phyloP scores from a whole-genome alignment of 768 basidiomycete species.

The Boletus reticulatus region DNA sequence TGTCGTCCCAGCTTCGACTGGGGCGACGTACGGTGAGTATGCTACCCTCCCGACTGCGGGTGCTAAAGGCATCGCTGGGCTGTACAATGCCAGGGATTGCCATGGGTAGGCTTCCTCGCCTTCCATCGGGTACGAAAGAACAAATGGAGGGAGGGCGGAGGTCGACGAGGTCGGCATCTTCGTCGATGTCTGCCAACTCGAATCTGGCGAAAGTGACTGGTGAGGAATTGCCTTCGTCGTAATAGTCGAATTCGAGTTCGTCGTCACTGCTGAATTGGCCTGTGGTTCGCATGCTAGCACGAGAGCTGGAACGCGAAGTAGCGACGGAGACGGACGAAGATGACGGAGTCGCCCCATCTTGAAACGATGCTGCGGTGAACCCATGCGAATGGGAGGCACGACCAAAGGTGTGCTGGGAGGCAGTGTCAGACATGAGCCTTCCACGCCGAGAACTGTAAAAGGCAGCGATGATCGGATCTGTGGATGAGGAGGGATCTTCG shows the following conservation, averaged over 20 bases:
- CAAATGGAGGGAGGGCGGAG: slow-evolving; percentile 27
- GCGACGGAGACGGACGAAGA: slow-evolving; percentile 44
- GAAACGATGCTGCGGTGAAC: slow-evolving; percentile 18
- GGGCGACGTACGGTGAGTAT: slow-evolving; percentile 56
- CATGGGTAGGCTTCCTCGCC: slow-evolving; percentile 62
- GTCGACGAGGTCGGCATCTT: slow-evolving; percentile 27
- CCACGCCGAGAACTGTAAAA: slow-evolving; percentile 18
- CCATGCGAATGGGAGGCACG: slow-evolving; percentile 34
- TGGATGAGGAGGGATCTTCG: slow-evolving; percentile 38
- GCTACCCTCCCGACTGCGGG: slow-evolving; percentile 56
- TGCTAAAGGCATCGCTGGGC: slow-evolving; percentile 19
- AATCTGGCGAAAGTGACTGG: slow-evolving; percentile 41
- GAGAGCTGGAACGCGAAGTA: slow-evolving; percentile 35
- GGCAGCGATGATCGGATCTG: slow-evolving; percentile 28
- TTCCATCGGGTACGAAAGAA: slow-evolving; percentile 19
- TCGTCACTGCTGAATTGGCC: slow-evolving; percentile 48
- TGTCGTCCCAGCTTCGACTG: slow-evolving; percentile 60
- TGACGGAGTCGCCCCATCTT: slow-evolving; percentile 34
- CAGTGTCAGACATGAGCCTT: slow-evolving; percentile 37
- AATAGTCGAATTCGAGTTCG: slow-evolving; percentile 42
- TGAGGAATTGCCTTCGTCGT: slow-evolving; percentile 37
- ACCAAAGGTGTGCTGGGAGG: slow-evolving; percentile 51
- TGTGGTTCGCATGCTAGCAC: slow-evolving; percentile 30
- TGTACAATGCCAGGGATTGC: slow-evolving; percentile 45
- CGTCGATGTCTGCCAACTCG: slow-evolving; percentile 35